Evolutionary conservation across 257 asterid species (phyloP).

Genomic region (Linderniella brevidens): DNA sequence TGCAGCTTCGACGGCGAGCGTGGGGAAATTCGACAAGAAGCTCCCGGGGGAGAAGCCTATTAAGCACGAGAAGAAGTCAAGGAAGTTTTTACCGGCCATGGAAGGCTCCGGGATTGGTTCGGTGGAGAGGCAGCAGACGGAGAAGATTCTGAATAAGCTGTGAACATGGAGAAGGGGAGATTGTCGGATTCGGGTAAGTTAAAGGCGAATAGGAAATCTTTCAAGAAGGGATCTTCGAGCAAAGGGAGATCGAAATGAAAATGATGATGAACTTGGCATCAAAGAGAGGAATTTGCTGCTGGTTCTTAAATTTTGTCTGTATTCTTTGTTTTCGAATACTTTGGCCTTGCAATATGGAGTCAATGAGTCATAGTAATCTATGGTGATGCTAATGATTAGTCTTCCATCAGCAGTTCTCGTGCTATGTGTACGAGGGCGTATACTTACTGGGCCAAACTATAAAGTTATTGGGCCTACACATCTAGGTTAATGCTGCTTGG

Average conservation of each 20-base stretch:
- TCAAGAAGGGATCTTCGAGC: conserved; percentile 44
- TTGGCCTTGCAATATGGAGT: no score
- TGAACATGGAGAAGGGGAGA: conserved; percentile 66
- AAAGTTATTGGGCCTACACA: no score
- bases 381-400: no score
- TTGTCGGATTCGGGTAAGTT: conserved; percentile 32
- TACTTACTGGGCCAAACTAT: no score
- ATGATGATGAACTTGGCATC: no score
- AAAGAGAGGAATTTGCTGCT: no score
- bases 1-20: conserved; percentile 89
- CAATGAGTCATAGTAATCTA: no score
- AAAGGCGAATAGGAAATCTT: conserved; percentile 39
- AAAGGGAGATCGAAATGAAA: conserved; percentile 45
- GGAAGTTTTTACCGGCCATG: conserved; percentile 70
- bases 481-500: no score
- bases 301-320: no score
- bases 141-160: conserved; percentile 76
- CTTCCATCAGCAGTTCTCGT: no score
- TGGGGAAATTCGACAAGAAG: conserved; percentile 95
- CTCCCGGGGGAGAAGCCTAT: conserved; percentile 72
- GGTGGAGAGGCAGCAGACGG: conserved; percentile 70
- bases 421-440: no score
- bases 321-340: no score
- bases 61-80: conserved; percentile 89
- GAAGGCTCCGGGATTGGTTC: conserved; percentile 97